Evolutionary conservation across 129 eudicot species (phyloP).

Genomic region (Heracleum sosnowskyi): DNA sequence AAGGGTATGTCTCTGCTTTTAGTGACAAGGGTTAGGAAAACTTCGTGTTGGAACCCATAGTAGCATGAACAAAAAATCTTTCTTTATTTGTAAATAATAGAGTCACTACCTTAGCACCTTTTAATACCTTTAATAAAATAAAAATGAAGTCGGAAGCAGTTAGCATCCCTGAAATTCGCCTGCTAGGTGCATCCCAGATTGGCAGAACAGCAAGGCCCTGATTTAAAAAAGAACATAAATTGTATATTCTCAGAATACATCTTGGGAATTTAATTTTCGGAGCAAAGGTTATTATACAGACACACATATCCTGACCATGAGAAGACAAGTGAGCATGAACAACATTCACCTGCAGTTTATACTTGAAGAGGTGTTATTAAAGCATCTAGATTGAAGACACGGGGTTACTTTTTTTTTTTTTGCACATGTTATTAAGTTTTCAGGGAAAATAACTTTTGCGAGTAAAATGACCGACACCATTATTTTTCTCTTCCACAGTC

Average conservation of each 20-base stretch:
- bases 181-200: conserved; percentile 49
- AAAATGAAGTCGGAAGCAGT: conserved; percentile 71
- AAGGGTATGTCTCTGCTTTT: background rate
- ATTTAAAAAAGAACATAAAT: background rate
- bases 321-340: background rate
- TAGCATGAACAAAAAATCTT: background rate
- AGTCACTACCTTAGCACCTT: background rate
- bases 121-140: conserved; percentile 49
- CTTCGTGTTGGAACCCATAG: background rate
- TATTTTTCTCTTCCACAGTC: background rate
- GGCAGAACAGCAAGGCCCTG: conserved; percentile 59
- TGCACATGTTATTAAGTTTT: background rate
- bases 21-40: background rate
- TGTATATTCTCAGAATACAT: no score
- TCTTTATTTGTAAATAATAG: background rate
- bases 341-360: background rate
- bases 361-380: background rate
- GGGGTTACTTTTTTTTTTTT: background rate
- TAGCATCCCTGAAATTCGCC: conserved; percentile 56
- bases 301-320: background rate
- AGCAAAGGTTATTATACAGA: background rate
- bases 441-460: background rate
- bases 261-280: background rate
- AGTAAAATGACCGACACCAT: background rate
- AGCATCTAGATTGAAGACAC: background rate